Evolutionary conservation across 495 filamentous ascomycete species (phyloP), one percentile per base, ranked within the genome.

Genomic region (Halenospora varia): DNA sequence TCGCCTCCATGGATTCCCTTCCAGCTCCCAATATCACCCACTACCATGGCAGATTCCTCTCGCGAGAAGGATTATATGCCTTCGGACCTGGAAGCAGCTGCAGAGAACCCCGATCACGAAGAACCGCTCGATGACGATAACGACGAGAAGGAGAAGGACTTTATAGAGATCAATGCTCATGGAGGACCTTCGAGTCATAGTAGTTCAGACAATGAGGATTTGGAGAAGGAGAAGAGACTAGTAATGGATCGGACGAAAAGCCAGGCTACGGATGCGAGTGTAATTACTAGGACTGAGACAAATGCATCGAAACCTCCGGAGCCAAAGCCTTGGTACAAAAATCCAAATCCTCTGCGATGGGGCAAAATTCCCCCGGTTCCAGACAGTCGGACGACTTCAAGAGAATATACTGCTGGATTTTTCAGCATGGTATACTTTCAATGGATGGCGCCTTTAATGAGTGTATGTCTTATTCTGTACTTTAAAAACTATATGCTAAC

Each of bases 391-490:
- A 55, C 53, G 39, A 72, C 78, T 2, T 84, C 73, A 15, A 73
- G 76, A 46, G 87, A 90, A 68, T 76, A 82, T 55, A 68, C 66
- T 18, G 87, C 87, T 0, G 65, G 75, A 8, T 81, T 87, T 63
- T 78, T 86, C 55, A 86, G 79, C 65, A 64, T 64, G 51, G 61
- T 87, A 35, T 82, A 80, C 2, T 89, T 89, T 62, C 74, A 81
- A 61, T 90, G 87, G 87, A 82, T 89, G 70, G 75, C 78, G 1
- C 82, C 84, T 0, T 54, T 90, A 51, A 90, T 90, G 87, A 72
- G 55, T 60, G 83, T 85, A 69, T 68, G 78, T 73, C 35, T 25
- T 23, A 24, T 25, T 24, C 46, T 26, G 51, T 63, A 48, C n/a
- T 24, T 11, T 2, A 29, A n/a, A 42, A 52, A 48, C 56, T 60